Evolutionary conservation across 208 protist genomes (phyloP), one percentile per base, ranked within the genome.

Genomic region (Herpetomonas muscarum): DNA sequence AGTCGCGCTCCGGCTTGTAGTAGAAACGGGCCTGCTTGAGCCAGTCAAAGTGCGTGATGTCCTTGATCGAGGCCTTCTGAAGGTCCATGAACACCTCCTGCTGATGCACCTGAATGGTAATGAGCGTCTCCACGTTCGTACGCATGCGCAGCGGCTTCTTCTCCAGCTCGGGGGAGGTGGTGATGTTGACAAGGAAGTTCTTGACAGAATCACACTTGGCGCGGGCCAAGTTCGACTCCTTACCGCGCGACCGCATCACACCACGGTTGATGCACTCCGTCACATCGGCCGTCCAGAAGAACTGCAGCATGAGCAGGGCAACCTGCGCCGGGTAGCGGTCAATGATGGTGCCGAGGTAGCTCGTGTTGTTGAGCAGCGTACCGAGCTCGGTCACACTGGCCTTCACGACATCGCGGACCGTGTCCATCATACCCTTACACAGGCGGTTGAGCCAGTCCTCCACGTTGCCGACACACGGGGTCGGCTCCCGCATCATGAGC

Each of bases 81-180:
- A 94, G 72, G 34, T 95, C 89, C 61, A 91, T 93, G 68, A 95
- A 98, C 36, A 96, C 89, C 71, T 98, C 94, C 69, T 94, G 81
- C 73, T 97, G 94, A 74, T 97, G 92, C 53, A 97, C 92, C 72
- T 98, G 92, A 64, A 98, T 97, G 13, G 92, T 97, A 63, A 97
- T 97, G 68, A 98, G 90, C 25, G 91, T 97, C 83, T 98, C 92
- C 50, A 98, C 74, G 71, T 97, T 97, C n/a, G 92, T 97, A 44
- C 93, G 81, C 74, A 95, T 88, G 37, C 93, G 81, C 46, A 76
- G 63, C 53, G 93, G 82, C 55, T 93, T 84, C 54, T 84, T 74
- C 74, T 91, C 85, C 29, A 92, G 74, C 57, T 94, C 88, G 9
- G 85, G 81, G 31, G 87, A 92, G 7, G 83, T 91, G 26, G 93